Evolutionary conservation across 345 rosid genomes (phyloP), one percentile per base, ranked within the genome.

Genomic region (Syzygium aqueum): DNA sequence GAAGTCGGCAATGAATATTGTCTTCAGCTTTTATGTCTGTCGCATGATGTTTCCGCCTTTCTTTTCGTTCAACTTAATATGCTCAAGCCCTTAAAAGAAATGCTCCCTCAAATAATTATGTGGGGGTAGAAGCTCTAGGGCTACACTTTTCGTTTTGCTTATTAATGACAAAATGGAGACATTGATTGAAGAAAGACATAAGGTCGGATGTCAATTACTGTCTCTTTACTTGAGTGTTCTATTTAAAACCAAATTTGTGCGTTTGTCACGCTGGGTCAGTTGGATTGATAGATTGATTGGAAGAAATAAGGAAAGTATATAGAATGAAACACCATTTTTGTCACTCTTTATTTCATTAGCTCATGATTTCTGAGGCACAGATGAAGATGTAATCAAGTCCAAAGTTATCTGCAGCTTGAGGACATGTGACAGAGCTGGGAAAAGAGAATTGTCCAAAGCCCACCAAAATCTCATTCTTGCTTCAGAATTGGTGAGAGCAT

Each of bases 171-270:
- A 67, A 13, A 65, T 30, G 11, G 77, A 28, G 37, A 53, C 57
- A 19, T 53, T 53, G 7, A 6, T 53, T 53, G 23, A 21, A 19
- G 57, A 53, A 53, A 53, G 57, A 21, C 23, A 7, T 21, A 53
- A 4, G 97, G 86, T 95, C 95, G 97, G 98, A 97, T 93, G 85
- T 92, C 77, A 88, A 95, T 80, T 95, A 91, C 65, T 59, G 59
- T 84, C 93, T 95, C 1, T 87, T 88, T 9, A 87, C 84, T 85
- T 82, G 59, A 83, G 97, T 90, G 65, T 96, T 97, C 86, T 7
- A 43, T 43, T 43, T 43, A 43, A 43, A 43, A 43, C 46, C 46
- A 43, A 43, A 1, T 43, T 43, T 43, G 46, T 43, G 46, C 46
- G 1, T 43, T 43, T 43, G 46, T 43, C 46, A 5, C 1, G 46